Percentiles rank a stretch among this genome's conserved stretches.
Conservation (phyloP, 1,139 yeast species). For the Nakaseomyces delphensis region DNA sequence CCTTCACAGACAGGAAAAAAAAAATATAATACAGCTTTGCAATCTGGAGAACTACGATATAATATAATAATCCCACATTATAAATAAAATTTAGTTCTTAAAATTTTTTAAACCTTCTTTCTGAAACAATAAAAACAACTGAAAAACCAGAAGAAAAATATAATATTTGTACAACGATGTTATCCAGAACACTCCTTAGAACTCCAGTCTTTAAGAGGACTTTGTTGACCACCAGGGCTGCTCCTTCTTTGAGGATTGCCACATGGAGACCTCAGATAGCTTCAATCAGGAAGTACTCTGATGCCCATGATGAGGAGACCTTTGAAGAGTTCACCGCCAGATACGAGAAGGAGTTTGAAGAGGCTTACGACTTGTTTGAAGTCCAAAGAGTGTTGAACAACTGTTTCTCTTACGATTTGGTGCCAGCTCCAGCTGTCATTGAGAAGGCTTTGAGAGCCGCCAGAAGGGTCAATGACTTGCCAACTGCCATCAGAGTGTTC, state of each 20-base stretch:
- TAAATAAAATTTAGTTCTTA: too few relatives aligned
- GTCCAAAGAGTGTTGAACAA: slow-evolving; percentile 92
- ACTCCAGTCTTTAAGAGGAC: slow-evolving; percentile 21
- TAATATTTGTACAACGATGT: slow-evolving; percentile 16
- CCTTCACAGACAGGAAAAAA: too few relatives aligned
- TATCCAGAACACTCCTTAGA: slow-evolving; percentile 29
- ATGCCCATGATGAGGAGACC: slow-evolving; percentile 62
- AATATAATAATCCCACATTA: too few relatives aligned
- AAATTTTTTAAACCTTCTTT: neutral
- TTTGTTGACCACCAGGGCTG: slow-evolving; percentile 15
- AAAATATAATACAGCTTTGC: too few relatives aligned
- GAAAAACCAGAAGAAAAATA: neutral
- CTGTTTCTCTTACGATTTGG: slow-evolving; percentile 96
- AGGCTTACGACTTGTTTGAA: slow-evolving; percentile 95
- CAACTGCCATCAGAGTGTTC: slow-evolving; percentile 96
- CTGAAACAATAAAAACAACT: neutral
- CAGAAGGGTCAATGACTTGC: slow-evolving; percentile 97
- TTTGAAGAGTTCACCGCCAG: slow-evolving; percentile 90
- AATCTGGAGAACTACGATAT: too few relatives aligned
- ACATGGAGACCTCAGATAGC: slow-evolving; percentile 4
- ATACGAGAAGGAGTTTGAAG: slow-evolving; percentile 95
- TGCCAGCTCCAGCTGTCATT: slow-evolving; percentile 93
- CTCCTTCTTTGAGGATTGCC: slow-evolving; percentile 7
- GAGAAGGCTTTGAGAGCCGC: slow-evolving; percentile 96
- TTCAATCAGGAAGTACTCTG: slow-evolving; percentile 57